Conservation (phyloP, 2,329 filamentous ascomycete species). For the Blumeria hordei region DNA sequence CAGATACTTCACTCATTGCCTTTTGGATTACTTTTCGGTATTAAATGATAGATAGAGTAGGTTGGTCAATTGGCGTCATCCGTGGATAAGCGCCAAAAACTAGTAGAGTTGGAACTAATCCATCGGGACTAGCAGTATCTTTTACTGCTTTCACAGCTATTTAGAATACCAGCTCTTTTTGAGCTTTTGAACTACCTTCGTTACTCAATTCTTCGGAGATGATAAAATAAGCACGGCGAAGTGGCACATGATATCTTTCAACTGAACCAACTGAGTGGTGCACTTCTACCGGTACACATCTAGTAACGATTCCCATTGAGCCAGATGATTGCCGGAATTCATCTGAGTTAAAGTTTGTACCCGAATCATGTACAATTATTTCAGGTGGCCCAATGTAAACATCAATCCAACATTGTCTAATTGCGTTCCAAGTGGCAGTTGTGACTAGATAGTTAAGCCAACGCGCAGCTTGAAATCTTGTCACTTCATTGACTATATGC, state of each 20-base stretch:
- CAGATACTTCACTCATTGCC: slow-evolving; percentile 2
- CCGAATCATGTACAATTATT: background rate
- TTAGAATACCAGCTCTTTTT: background rate
- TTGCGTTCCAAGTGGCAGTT: background rate
- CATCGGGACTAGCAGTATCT: background rate
- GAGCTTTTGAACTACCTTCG: too few relatives aligned
- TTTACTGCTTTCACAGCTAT: background rate
- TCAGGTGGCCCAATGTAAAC: slow-evolving; percentile 1
- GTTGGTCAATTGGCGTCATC: background rate
- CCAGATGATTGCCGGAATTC: too few relatives aligned
- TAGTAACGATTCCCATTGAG: too few relatives aligned
- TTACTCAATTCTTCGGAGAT: too few relatives aligned
- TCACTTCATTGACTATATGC: slow-evolving; percentile 2
- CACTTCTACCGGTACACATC: too few relatives aligned
- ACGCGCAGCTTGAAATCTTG: slow-evolving; percentile 1
- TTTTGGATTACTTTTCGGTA: slow-evolving; percentile 1
- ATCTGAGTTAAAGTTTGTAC: too few relatives aligned
- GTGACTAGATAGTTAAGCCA: background rate
- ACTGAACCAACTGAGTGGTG: too few relatives aligned
- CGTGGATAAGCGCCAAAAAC: background rate
- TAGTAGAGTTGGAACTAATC: background rate
- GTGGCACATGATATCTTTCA: too few relatives aligned
- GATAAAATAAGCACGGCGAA: too few relatives aligned
- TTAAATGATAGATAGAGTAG: background rate
- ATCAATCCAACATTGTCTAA: slow-evolving; percentile 2